Evolutionary conservation across 768 basidiomycete species (phyloP), one percentile per base, ranked within the genome.

Genomic region (Lentinus tigrinus): DNA sequence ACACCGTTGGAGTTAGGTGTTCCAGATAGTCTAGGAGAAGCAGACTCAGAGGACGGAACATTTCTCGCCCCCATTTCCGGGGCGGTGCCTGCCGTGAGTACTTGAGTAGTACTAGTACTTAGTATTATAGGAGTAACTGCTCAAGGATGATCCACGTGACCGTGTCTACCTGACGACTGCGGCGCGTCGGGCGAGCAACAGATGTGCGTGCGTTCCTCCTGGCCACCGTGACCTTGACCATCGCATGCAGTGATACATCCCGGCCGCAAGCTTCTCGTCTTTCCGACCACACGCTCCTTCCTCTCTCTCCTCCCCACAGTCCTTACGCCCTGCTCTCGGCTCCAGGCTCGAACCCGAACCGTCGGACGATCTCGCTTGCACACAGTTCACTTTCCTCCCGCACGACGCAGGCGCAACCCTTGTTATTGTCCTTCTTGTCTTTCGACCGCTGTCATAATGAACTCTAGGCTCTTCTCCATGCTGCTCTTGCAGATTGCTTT

Each of bases 401-500:
- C 31, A 31, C 31, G 31, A 31, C 44, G 19, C 44, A 46, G 19
- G 19, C 44, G 44, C 47, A 31, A 31, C 21, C 16, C 4, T 28
- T 24, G 7, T 37, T 23, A 19, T 23, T 2, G 16, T 4, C 16
- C 34, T 10, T 34, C 47, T 26, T 27, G 8, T 23, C 31, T 38
- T 23, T 21, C 34, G 10, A 5, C 2, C 8, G 28, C 49, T 37
- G n/a, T n/a, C n/a, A n/a, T n/a, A n/a, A 50, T 50, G 49, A 23
- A 21, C 49, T 21, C 16, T 5, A 52, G 21, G 3, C 24, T 57
- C n/a, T 14, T 53, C 19, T 47, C 55, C 17, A n/a, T 54, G 17
- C 38, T 60, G 49, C 60, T 61, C 54, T 52, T 61, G 36, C 60
- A 61, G 50, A 44, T 44, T 46, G 2, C 56, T 42, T 49, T 58